A percentile compares a stretch with the other conserved stretches of the same genome.
Evolutionary conservation across 352 stramenopile species (phyloP).

Genomic region (Globisporangium uncinulatum): DNA sequence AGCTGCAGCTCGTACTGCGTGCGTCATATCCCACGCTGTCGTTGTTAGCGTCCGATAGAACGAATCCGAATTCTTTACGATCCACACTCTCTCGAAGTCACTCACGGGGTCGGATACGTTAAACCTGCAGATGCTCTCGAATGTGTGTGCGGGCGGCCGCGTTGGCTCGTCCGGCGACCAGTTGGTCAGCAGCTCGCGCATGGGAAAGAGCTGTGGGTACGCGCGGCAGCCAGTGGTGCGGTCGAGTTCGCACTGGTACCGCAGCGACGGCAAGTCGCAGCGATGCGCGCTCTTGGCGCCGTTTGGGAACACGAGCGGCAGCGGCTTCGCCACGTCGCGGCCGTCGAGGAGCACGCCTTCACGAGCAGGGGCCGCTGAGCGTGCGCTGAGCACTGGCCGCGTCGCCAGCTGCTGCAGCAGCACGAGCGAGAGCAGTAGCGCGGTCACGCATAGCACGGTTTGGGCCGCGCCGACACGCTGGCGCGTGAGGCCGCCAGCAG

Average conservation of each 20-base stretch:
- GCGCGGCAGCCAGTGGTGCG: conserved; percentile 26
- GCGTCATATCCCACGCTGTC: too few relatives aligned
- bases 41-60: too few relatives aligned
- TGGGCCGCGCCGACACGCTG: not conserved
- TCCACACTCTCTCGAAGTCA: not conserved
- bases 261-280: conserved; percentile 50
- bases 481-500: too few relatives aligned
- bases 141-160: conserved; percentile 26
- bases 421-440: not conserved
- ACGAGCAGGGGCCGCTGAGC: not conserved
- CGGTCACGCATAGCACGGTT: not conserved
- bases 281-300: conserved; percentile 32
- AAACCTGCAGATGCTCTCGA: conserved; percentile 60
- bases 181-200: conserved; percentile 66
- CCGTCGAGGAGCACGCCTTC: conserved; percentile 25
- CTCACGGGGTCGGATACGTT: conserved; percentile 47
- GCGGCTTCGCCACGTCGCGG: conserved; percentile 17
- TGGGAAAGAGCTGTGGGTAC: conserved; percentile 70
- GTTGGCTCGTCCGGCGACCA: conserved; percentile 66
- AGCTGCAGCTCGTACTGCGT: conserved; percentile 79
- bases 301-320: conserved; percentile 39
- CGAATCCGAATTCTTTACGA: too few relatives aligned
- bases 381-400: not conserved
- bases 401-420: not conserved
- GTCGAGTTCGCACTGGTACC: conserved; percentile 53